Evolutionary conservation across 305 asterid species (phyloP), one percentile per base, ranked within the genome.

Genomic region (Solanum aculeatissimum): DNA sequence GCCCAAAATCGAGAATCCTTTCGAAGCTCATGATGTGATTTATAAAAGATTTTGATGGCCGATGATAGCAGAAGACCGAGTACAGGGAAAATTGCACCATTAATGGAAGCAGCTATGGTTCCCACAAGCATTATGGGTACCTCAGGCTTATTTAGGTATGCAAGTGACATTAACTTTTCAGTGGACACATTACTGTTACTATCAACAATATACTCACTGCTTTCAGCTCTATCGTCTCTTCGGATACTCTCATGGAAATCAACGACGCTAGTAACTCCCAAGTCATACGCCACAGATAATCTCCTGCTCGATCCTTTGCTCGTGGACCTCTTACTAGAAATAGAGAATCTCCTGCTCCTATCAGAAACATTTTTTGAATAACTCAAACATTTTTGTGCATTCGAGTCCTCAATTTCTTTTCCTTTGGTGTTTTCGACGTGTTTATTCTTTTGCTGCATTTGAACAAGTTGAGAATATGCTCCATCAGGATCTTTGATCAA

Each of bases 1-100:
- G 90, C 90, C 93, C 93, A 91, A 51, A 89, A 91, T 53, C 74
- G 80, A 29, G 93, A 89, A 68, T 89, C 90, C 62, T 84, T 85
- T 80, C 32, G 49, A 3, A 89, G 84, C 57, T 84, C 82, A 2
- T 84, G 51, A 9, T 86, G 90, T 57, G 85, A 63, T 77, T 87
- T 84, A 21, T 58, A 86, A 88, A 89, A 91, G 18, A 62, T 47
- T 70, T 82, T 71, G 11, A 84, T 72, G 32, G 51, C 16, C 1
- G 53, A 38, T 29, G 86, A 74, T 49, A 74, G 5, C 43, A 84
- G 49, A 38, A 84, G 83, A 25, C 83, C 83, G 4, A 74, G 60
- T 21, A 84, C 45, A 29, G 86, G 86, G 38, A 25, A 74, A 40
- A 58, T 13, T 16, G 38, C 55, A 43, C 86, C 83, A 25, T 27